These are phyloP conservation scores for Tolypocladium paradoxum DNA, from an alignment of 2,329 filamentous ascomycete genomes.

Conservation along the genomic window DNA sequence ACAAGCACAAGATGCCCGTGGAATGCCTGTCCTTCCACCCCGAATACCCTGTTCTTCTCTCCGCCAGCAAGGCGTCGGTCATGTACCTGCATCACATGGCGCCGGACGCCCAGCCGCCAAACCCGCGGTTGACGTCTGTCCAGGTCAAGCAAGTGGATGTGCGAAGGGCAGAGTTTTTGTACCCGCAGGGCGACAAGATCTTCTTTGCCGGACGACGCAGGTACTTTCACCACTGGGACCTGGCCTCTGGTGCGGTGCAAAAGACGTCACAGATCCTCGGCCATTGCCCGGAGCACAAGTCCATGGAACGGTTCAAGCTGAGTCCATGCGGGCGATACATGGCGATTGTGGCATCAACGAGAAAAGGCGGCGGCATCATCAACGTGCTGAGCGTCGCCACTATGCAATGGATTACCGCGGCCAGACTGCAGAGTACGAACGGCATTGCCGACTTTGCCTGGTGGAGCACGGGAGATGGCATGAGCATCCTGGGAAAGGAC, in stretches of 20 bases:
- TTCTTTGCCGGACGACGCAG: constrained; percentile 80
- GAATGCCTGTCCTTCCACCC: constrained; percentile 85
- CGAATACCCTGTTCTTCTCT: constrained; percentile 75
- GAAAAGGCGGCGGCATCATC: constrained; percentile 78
- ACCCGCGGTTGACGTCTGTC: constrained; percentile 82
- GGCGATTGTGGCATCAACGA: constrained; percentile 67
- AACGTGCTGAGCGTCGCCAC: constrained; percentile 74
- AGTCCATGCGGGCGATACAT: constrained; percentile 82
- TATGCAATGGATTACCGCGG: constrained; percentile 79
- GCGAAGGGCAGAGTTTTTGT: constrained; percentile 70
- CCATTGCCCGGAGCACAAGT: constrained; percentile 70
- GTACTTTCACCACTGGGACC: constrained; percentile 93
- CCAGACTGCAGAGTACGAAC: constrained; percentile 68
- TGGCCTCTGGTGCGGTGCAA: constrained; percentile 69
- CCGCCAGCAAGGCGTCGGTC: constrained; percentile 75
- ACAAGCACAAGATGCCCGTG: constrained; percentile 67
- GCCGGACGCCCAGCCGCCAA: constrained; percentile 63
- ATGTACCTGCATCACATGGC: constrained; percentile 85
- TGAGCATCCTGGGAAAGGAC: constrained; percentile 74
- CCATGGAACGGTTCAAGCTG: constrained; percentile 82
- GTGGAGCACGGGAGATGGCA: constrained; percentile 76
- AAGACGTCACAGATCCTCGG: constrained; percentile 70
- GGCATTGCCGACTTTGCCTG: constrained; percentile 87
- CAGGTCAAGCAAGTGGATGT: constrained; percentile 80
- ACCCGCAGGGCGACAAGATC: constrained; percentile 62